These are phyloP conservation scores for Phytophthora ohioensis DNA, from an alignment of 352 stramenopile species.

Conservation along the genomic window DNA sequence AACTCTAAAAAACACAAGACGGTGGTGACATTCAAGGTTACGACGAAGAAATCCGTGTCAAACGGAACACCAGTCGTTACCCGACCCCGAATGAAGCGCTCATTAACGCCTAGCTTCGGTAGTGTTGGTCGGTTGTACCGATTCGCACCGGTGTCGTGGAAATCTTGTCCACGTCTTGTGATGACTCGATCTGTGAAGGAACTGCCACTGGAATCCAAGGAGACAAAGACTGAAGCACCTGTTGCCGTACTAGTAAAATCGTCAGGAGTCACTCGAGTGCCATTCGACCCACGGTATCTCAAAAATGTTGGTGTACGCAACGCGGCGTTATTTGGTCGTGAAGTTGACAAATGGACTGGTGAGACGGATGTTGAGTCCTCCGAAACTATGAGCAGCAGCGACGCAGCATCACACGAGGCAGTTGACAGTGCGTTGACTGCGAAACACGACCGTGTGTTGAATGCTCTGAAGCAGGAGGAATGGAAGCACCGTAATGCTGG, in stretches of 20 bases:
- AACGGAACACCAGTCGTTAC: slow-evolving; percentile 7
- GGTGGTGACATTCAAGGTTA: slow-evolving; percentile 52
- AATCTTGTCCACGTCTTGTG: slow-evolving; percentile 29
- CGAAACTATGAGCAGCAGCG: slow-evolving; percentile 48
- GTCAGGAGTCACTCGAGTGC: slow-evolving; percentile 30
- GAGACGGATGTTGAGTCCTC: slow-evolving; percentile 59
- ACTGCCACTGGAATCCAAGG: slow-evolving; percentile 13
- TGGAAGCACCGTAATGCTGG: slow-evolving; percentile 73
- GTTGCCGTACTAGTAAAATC: slow-evolving; percentile 9
- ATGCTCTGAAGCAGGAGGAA: slow-evolving; percentile 79
- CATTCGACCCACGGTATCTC: slow-evolving; percentile 64
- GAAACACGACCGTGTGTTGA: slow-evolving; percentile 76
- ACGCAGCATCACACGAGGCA: slow-evolving; percentile 31
- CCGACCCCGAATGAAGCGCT: slow-evolving; percentile 30
- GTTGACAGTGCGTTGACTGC: slow-evolving; percentile 50
- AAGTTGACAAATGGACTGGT: slow-evolving; percentile 74
- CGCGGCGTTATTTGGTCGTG: slow-evolving; percentile 63
- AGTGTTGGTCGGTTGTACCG: slow-evolving; percentile 48
- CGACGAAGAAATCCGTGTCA: slow-evolving; percentile 1
- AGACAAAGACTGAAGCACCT: not conserved
- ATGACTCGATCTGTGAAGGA: slow-evolving; percentile 46
- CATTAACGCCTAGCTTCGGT: slow-evolving; percentile 44
- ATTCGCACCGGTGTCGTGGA: slow-evolving; percentile 35
- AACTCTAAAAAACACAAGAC: slow-evolving; percentile 34
- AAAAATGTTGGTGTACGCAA: slow-evolving; percentile 74